phyloP scores from a whole-genome alignment of 73 alveolate genomes.

The Urostyla sp. region DNA sequence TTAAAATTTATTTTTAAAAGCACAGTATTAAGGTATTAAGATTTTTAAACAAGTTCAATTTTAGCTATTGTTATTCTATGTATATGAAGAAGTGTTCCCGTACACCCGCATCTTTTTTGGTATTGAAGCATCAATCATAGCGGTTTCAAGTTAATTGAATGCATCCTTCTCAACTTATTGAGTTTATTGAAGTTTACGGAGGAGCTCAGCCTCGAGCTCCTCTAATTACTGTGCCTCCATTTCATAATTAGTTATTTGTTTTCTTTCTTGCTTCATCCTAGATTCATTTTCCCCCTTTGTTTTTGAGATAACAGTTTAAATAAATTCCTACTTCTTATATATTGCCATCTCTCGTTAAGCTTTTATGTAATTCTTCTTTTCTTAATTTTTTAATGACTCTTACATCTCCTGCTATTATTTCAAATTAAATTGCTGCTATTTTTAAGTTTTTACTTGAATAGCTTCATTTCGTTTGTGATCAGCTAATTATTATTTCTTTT shows the following conservation, averaged over 20 bases:
- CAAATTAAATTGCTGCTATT: neutral
- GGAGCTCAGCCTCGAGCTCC: conserved; percentile 19
- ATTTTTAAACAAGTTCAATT: too few species aligned
- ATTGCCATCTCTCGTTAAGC: neutral
- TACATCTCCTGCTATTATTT: neutral
- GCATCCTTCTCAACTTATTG: conserved; percentile 20
- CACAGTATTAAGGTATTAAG: too few species aligned
- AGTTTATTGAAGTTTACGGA: conserved; percentile 22
- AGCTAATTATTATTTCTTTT: neutral
- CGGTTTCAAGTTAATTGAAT: conserved; percentile 26
- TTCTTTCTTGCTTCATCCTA: conserved; percentile 15
- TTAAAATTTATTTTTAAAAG: too few species aligned
- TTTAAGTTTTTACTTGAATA: neutral
- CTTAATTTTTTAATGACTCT: neutral
- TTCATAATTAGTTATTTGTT: conserved; percentile 7
- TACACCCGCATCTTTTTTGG: conserved; percentile 25
- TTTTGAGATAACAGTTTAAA: neutral
- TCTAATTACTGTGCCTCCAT: conserved; percentile 36
- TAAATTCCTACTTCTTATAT: neutral
- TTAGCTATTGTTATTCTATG: too few species aligned
- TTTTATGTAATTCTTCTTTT: conserved; percentile 6
- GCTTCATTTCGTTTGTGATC: conserved; percentile 9
- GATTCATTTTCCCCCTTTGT: neutral
- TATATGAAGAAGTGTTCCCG: too few species aligned
- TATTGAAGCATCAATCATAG: conserved; percentile 53